These are phyloP conservation scores for Lipomyces sp. DNA, from an alignment of 805 yeast species.

Conservation along the genomic window DNA sequence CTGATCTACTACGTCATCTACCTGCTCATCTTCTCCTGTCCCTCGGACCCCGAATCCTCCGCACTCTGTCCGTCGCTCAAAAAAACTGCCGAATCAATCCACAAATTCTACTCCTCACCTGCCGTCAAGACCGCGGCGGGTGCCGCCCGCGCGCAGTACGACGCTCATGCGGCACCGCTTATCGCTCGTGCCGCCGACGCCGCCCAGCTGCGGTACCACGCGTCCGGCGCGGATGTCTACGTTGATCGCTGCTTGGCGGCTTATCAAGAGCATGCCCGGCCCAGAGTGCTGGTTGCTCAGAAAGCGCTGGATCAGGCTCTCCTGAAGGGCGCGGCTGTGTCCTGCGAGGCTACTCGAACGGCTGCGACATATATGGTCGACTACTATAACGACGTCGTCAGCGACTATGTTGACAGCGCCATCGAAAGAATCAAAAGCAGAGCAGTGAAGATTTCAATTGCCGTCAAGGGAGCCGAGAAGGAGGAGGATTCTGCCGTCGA, in stretches of 20 bases:
- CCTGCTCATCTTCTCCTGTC: conserved; percentile 8
- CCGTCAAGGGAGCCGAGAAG: too few relatives aligned
- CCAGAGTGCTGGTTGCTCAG: too few relatives aligned
- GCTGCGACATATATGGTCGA: neutral
- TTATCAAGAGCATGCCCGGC: too few relatives aligned
- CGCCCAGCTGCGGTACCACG: too few relatives aligned
- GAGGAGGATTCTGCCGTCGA: neutral
- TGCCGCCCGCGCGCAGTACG: conserved; percentile 1
- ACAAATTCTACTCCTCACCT: neutral
- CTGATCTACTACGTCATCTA: conserved; percentile 12
- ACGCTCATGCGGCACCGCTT: neutral
- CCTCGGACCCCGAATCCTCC: conserved; percentile 4
- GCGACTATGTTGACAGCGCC: neutral
- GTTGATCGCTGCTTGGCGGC: too few relatives aligned
- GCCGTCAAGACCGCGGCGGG: neutral
- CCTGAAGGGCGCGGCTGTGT: neutral
- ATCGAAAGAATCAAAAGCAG: neutral
- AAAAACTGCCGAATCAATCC: conserved; percentile 4
- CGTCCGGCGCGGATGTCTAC: too few relatives aligned
- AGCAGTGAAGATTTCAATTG: too few relatives aligned
- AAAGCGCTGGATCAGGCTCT: too few relatives aligned
- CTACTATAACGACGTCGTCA: neutral
- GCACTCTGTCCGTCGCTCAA: conserved; percentile 6
- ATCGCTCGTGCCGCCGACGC: too few relatives aligned
- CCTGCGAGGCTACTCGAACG: neutral